These are phyloP conservation scores for Lentinula edodes DNA, from an alignment of 768 basidiomycete genomes.

Conservation along the genomic window DNA sequence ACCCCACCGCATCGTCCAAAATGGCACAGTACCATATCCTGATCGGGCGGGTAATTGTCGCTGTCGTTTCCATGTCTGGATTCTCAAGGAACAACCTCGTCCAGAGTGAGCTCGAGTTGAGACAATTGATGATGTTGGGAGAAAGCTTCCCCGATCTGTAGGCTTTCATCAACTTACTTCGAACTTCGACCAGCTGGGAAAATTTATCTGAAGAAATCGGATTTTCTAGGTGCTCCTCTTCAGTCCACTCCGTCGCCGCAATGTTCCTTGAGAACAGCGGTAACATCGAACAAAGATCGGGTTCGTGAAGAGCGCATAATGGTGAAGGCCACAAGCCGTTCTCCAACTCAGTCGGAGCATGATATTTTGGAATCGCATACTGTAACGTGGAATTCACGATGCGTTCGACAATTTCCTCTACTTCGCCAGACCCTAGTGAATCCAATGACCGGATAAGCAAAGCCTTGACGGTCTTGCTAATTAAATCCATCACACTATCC, in stretches of 20 bases:
- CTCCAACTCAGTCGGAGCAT: slow-evolving; percentile 31
- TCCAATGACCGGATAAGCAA: slow-evolving; percentile 45
- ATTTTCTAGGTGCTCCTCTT: neutral
- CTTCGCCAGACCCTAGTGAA: slow-evolving; percentile 54
- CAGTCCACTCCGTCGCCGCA: neutral
- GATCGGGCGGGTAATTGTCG: slow-evolving; percentile 56
- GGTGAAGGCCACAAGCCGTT: slow-evolving; percentile 48
- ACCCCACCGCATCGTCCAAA: slow-evolving; percentile 61
- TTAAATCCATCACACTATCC: slow-evolving; percentile 72
- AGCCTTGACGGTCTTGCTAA: slow-evolving; percentile 58
- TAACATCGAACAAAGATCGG: slow-evolving; percentile 35
- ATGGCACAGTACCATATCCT: slow-evolving; percentile 64
- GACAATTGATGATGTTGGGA: slow-evolving; percentile 51
- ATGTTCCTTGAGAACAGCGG: neutral
- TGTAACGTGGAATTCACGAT: slow-evolving; percentile 72
- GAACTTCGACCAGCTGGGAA: slow-evolving; percentile 28
- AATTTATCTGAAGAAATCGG: slow-evolving; percentile 12
- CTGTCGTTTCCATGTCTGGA: slow-evolving; percentile 67
- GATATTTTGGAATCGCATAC: slow-evolving; percentile 66
- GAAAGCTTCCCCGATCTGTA: slow-evolving; percentile 57
- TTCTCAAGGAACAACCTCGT: slow-evolving; percentile 70
- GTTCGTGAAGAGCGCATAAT: slow-evolving; percentile 58
- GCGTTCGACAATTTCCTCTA: slow-evolving; percentile 57
- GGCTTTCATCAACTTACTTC: slow-evolving; percentile 52
- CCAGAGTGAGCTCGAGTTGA: slow-evolving; percentile 66